Conservation (phyloP, 2,329 filamentous ascomycete species). For the Phialophora chinensis region DNA sequence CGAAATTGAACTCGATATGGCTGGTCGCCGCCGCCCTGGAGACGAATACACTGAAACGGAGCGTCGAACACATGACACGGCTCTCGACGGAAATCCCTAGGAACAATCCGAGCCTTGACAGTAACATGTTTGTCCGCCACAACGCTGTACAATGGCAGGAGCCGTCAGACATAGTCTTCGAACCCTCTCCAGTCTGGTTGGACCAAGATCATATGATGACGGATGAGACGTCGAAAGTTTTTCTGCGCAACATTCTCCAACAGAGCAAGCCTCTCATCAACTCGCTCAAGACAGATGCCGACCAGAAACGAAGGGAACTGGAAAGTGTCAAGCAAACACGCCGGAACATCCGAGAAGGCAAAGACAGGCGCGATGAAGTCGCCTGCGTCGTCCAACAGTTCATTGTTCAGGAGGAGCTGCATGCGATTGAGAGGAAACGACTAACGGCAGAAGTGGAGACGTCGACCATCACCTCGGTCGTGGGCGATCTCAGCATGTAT, state of each 20-base stretch:
- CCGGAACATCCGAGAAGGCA: constrained; percentile 78
- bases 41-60: constrained; percentile 75
- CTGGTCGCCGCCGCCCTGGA: constrained; percentile 79
- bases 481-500: constrained; percentile 90
- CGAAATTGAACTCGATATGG: constrained; percentile 87
- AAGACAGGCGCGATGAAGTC: constrained; percentile 87
- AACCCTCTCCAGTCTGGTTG: constrained; percentile 95
- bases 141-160: constrained; percentile 85
- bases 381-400: constrained; percentile 84
- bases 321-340: constrained; percentile 76
- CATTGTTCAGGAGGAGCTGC: constrained; percentile 79
- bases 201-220: constrained; percentile 86
- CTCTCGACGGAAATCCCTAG: constrained; percentile 81
- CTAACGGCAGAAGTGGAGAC: constrained; percentile 92
- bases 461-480: constrained; percentile 85
- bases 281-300: constrained; percentile 80
- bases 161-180: constrained; percentile 82
- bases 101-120: constrained; percentile 88
- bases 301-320: constrained; percentile 84
- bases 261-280: constrained; percentile 87
- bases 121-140: constrained; percentile 96
- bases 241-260: constrained; percentile 85
- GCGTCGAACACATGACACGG: constrained; percentile 72
- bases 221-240: constrained; percentile 86
- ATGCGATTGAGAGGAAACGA: constrained; percentile 81